These are phyloP conservation scores for Diaporthe eres DNA, from an alignment of 2,329 filamentous ascomycete genomes.

Conservation along the genomic window DNA sequence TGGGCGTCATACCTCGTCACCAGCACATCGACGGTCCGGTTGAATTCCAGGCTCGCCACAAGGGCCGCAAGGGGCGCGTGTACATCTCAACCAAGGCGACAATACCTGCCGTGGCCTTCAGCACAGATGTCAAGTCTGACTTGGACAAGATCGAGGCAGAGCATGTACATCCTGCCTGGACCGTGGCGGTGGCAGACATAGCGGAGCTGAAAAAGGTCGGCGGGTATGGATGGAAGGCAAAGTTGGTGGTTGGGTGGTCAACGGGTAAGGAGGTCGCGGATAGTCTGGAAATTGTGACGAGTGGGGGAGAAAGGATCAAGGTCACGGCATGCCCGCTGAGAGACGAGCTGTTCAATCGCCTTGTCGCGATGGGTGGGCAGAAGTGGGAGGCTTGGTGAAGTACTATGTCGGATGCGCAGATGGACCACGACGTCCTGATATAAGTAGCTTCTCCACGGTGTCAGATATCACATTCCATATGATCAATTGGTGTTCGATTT, in stretches of 20 bases:
- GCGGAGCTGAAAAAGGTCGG: constrained; percentile 83
- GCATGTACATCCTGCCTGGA: constrained; percentile 75
- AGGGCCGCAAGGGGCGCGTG: constrained; percentile 79
- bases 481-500: not conserved
- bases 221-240: constrained; percentile 87
- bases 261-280: constrained; percentile 81
- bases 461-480: not conserved
- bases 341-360: constrained; percentile 70
- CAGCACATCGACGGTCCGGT: constrained; percentile 73
- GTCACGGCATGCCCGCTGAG: constrained; percentile 80
- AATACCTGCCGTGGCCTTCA: constrained; percentile 77
- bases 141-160: constrained; percentile 68
- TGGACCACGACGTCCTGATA: not conserved
- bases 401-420: not conserved
- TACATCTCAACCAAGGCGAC: constrained; percentile 79
- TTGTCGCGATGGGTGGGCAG: constrained; percentile 41
- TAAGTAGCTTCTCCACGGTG: too few species aligned
- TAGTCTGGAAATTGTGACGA: constrained; percentile 77
- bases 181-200: constrained; percentile 79
- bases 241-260: constrained; percentile 85
- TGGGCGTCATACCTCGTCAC: constrained; percentile 75
- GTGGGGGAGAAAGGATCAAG: constrained; percentile 67
- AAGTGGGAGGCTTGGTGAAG: constrained; percentile 41
- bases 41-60: constrained; percentile 80
- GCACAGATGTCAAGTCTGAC: constrained; percentile 62